These are phyloP conservation scores for Candida sp. DNA, from an alignment of 1,139 yeast species.

Conservation along the genomic window DNA sequence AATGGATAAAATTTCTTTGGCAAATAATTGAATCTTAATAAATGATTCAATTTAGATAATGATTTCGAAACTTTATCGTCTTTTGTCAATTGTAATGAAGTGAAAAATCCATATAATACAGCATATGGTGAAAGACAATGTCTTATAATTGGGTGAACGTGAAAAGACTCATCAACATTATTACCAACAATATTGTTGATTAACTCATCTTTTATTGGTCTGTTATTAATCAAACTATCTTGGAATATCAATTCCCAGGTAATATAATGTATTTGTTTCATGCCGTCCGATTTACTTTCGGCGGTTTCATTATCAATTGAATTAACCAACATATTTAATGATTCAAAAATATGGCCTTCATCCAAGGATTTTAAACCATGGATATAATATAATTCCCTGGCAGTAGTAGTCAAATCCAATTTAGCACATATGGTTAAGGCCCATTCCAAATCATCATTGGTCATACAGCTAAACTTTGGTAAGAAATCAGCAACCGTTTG, in stretches of 20 bases:
- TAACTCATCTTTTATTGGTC: constrained; percentile 52
- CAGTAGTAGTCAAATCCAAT: constrained; percentile 47
- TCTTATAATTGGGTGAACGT: constrained; percentile 53
- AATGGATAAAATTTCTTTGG: constrained; percentile 58
- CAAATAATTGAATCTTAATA: constrained; percentile 62
- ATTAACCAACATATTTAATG: constrained; percentile 63
- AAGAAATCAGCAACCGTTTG: constrained; percentile 56
- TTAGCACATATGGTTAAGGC: constrained; percentile 55
- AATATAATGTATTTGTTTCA: constrained; percentile 36
- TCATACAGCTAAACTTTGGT: constrained; percentile 55
- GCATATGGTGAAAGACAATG: constrained; percentile 76
- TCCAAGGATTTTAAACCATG: constrained; percentile 38
- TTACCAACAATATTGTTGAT: constrained; percentile 51
- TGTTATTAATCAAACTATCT: constrained; percentile 52
- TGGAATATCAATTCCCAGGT: constrained; percentile 55
- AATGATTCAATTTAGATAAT: constrained; percentile 42
- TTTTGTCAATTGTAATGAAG: constrained; percentile 21
- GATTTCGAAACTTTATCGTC: constrained; percentile 10
- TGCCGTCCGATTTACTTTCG: constrained; percentile 36
- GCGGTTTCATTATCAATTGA: constrained; percentile 48
- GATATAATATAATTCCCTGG: constrained; percentile 45
- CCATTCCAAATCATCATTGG: constrained; percentile 83
- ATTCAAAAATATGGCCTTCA: constrained; percentile 52
- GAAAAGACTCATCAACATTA: constrained; percentile 28
- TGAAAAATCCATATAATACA: constrained; percentile 51